Percentiles rank a stretch among this genome's conserved stretches.
phyloP scores from a whole-genome alignment of 2,329 filamentous ascomycete species.

The Claviceps pusilla region DNA sequence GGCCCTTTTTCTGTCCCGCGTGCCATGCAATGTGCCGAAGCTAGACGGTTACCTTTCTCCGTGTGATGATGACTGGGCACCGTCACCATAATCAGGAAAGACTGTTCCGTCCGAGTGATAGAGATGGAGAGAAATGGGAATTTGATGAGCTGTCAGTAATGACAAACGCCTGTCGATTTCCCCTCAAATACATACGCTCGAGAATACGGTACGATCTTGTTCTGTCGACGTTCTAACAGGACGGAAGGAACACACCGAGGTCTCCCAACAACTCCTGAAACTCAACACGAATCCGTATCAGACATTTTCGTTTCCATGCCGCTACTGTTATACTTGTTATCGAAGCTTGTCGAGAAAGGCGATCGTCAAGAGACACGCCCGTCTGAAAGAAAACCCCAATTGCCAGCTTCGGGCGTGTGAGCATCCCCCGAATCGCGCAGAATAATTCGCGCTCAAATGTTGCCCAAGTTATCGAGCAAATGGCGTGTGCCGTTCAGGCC shows the following conservation, averaged over 20 bases:
- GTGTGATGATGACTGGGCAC: neutral
- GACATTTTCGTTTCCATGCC: no score
- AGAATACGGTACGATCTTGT: no score
- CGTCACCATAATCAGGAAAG: neutral
- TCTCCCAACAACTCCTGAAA: no score
- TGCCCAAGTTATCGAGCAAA: neutral
- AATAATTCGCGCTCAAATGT: neutral
- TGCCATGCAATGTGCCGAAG: neutral
- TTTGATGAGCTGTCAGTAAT: no score
- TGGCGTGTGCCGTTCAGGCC: neutral
- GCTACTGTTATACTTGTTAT: no score
- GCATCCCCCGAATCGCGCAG: neutral
- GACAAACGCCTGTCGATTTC: no score
- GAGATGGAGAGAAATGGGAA: neutral
- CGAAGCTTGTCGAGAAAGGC: no score
- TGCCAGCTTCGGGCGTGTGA: neutral
- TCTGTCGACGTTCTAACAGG: no score
- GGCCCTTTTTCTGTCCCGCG: neutral
- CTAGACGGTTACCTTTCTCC: neutral
- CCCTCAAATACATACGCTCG: no score
- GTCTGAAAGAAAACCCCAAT: neutral
- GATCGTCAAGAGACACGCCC: neutral
- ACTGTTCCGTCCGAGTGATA: neutral
- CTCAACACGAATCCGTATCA: no score
- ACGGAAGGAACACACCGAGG: no score